Percentiles rank a stretch among this genome's conserved stretches.
Conservation (phyloP, 1,284 basidiomycete genomes). For the Ceratobasidium sp. region DNA sequence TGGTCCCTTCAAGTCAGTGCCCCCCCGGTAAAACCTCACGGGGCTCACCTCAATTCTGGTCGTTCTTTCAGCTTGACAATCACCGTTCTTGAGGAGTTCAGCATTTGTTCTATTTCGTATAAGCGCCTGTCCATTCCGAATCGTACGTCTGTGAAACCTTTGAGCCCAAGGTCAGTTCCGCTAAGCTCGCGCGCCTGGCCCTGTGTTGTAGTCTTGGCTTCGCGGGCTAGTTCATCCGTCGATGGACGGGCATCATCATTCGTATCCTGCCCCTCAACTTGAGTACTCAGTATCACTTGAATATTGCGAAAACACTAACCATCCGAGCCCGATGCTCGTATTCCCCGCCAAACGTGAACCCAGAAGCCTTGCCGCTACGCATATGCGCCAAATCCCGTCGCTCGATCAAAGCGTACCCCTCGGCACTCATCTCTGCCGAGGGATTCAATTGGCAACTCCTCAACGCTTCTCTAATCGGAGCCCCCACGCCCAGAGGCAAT, state of each 20-base stretch:
- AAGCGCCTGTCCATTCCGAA: slow-evolving; percentile 85
- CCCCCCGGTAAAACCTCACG: slow-evolving; percentile 7
- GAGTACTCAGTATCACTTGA: neutral
- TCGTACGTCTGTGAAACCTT: slow-evolving; percentile 78
- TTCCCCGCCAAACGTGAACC: slow-evolving; percentile 41
- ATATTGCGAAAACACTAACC: slow-evolving; percentile 41
- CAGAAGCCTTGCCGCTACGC: slow-evolving; percentile 39
- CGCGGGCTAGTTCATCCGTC: slow-evolving; percentile 40
- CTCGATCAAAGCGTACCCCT: slow-evolving; percentile 76
- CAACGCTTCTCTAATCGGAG: slow-evolving; percentile 82
- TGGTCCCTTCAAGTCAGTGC: slow-evolving; percentile 49
- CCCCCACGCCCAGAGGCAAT: slow-evolving; percentile 70
- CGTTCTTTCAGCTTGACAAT: slow-evolving; percentile 71
- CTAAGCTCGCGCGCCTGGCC: slow-evolving; percentile 21
- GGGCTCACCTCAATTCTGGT: slow-evolving; percentile 70
- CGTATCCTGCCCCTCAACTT: slow-evolving; percentile 1
- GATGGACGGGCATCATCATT: slow-evolving; percentile 25
- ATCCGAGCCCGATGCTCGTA: slow-evolving; percentile 41
- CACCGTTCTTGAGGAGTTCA: slow-evolving; percentile 75
- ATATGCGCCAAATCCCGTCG: slow-evolving; percentile 70
- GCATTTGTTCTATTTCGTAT: slow-evolving; percentile 84
- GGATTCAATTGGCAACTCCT: slow-evolving; percentile 80
- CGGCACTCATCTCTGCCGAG: slow-evolving; percentile 69
- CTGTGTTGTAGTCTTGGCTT: slow-evolving; percentile 27
- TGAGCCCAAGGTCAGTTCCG: slow-evolving; percentile 61